Evolutionary conservation across 345 rosid species (phyloP).

Genomic region (Balakata baccata): DNA sequence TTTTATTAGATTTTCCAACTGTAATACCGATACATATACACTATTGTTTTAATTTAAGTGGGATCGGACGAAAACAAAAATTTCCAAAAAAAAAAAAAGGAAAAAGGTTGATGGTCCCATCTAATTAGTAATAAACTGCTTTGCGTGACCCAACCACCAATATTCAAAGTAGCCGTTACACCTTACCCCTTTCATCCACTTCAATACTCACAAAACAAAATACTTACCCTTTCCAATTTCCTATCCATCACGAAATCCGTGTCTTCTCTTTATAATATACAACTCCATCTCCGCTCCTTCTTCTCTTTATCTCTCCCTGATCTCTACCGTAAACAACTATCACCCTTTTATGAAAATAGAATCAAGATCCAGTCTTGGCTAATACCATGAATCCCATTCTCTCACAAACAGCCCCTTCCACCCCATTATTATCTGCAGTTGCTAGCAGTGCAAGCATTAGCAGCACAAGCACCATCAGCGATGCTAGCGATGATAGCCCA

Average conservation of each 20-base stretch:
- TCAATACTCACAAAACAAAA: slow-evolving; percentile 18
- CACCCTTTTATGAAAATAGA: not conserved
- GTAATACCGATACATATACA: too few relatives aligned
- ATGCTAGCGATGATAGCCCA: slow-evolving; percentile 49
- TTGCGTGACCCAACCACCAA: slow-evolving; percentile 7
- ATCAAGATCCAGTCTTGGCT: slow-evolving; percentile 6
- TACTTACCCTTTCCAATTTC: not conserved
- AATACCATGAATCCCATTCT: slow-evolving; percentile 11
- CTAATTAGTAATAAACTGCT: not conserved
- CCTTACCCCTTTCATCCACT: slow-evolving; percentile 30
- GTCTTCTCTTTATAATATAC: slow-evolving; percentile 16
- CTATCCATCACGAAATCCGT: slow-evolving; percentile 34
- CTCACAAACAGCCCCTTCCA: slow-evolving; percentile 34
- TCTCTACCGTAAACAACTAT: not conserved
- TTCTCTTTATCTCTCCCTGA: too few relatives aligned
- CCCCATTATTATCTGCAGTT: slow-evolving; percentile 51
- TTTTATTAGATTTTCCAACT: too few relatives aligned
- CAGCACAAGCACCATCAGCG: slow-evolving; percentile 36
- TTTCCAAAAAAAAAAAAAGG: not conserved
- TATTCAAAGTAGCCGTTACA: slow-evolving; percentile 77
- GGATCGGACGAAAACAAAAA: not conserved
- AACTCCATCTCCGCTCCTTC: slow-evolving; percentile 15
- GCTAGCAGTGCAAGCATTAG: slow-evolving; percentile 19
- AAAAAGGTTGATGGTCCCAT: slow-evolving; percentile 2
- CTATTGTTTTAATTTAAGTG: too few relatives aligned